Percentiles rank a stretch among this genome's conserved stretches.
Conservation (phyloP, 192 early-diverging fungal species). For the Mortierella hygrophila region DNA sequence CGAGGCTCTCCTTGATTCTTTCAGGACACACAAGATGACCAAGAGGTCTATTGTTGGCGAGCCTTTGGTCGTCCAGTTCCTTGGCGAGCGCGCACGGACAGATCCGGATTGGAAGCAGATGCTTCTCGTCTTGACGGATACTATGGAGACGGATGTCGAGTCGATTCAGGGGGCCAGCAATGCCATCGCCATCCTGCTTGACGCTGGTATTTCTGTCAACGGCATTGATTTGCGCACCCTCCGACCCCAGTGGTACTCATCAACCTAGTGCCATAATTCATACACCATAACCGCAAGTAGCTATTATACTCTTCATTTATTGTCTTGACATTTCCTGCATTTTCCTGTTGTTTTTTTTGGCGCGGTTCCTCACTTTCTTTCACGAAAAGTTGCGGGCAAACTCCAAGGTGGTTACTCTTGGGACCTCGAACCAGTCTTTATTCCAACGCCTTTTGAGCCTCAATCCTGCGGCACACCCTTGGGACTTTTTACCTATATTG, state of each 20-base stretch:
- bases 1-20: not conserved
- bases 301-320: too few species aligned
- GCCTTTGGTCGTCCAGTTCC: not conserved
- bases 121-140: not conserved
- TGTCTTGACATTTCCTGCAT: too few species aligned
- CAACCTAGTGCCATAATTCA: not conserved
- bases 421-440: too few species aligned
- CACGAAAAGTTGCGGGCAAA: too few species aligned
- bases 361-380: too few species aligned
- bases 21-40: not conserved
- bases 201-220: not conserved
- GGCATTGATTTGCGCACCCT: not conserved
- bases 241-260: not conserved
- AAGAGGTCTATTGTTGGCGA: not conserved
- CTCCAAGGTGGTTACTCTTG: too few species aligned
- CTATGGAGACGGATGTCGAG: not conserved
- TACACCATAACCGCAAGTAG: too few species aligned
- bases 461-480: too few species aligned
- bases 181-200: not conserved
- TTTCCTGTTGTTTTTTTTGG: too few species aligned
- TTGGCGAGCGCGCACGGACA: not conserved
- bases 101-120: not conserved
- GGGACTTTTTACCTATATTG: too few species aligned
- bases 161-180: not conserved
- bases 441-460: too few species aligned